Evolutionary conservation across 23 red algal species (phyloP), one percentile per base, ranked within the genome.

Genomic region (Agarophyton chilense): DNA sequence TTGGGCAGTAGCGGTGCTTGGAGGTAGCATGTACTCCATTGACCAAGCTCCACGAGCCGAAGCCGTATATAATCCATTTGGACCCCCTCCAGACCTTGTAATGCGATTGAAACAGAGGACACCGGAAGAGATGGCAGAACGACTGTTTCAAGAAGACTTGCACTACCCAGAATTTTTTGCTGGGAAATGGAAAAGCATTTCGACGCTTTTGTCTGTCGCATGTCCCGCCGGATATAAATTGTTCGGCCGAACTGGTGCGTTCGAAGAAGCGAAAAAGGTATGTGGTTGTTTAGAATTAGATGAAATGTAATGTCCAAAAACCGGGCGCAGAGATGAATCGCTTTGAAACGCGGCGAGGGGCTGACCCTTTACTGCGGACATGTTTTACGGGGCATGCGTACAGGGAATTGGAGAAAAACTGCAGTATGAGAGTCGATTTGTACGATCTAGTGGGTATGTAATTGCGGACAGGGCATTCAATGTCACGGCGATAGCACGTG

Each of bases 151-250:
- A 29, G 67, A 77, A 13, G 88, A 91, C 60, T 31, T 91, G 13
- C 73, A 63, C 43, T 91, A 91, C 50, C 58, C 74, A 13, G 33
- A 55, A 13, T 68, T 63, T 40, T 91, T 91, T 35, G 38, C 61
- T 4, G 88, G 88, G 0, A 54, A 49, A 50, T 91, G 88, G 88
- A 53, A 82, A 81, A 74, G 63, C 8, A 53, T 34, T 14, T 91
- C 88, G 2, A 75, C n/a, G 10, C 61, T 91, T 53, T 35, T 43
- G 26, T 67, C 47, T 14, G 88, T 91, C 8, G 62, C 50, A 44
- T 81, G 62, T 57, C 88, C 88, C 35, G 88, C 88, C 21, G 88
- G 88, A 17, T 64, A 81, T 26, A 72, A 81, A 36, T 18, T 91
- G 31, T 91, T 91, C 51, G 88, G 88, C 14, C 45, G 76, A 28